Base-by-base conservation (phyloP, 164 flowering plant genomes). In the Tetracentron sinense region DNA sequence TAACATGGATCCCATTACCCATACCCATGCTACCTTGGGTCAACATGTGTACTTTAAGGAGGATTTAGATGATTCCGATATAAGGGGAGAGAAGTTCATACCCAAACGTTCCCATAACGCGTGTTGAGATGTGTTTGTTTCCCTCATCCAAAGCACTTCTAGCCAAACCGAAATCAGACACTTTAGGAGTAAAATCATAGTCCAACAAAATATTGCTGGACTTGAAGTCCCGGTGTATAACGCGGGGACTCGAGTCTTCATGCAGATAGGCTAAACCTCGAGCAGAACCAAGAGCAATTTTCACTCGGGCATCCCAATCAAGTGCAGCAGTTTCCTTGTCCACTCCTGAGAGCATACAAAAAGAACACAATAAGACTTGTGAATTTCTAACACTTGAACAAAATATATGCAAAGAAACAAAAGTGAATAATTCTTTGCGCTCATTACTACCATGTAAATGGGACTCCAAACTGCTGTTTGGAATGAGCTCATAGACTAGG, bases 61-160 rank as follows among this genome's bases (percentile, higher is more conserved):
- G 8, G 38, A 33, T 33, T 33, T 4, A 33, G 8, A 33, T 33
- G 8, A 33, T 4, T 16, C 33, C 56, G 42, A 61, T 28, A 19
- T 12, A 38, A 23, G 8, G 22, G 11, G 10, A 19, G 12, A 56
- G 23, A 49, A 61, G 7, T 27, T 38, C 71, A 42, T 82, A 89
- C 98, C 98, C 98, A 54, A 93, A 88, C 42, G 98, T 92, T 71
- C 98, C 93, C 91, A 89, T 84, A 28, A 87, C 96, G 15, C 90
- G 92, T 31, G 98, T 87, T 2, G 98, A 88, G 63, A 88, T 86
- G 77, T 92, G 92, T 44, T 65, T 72, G 68, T 75, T 78, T 54
- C 81, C 89, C 73, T 78, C 98, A n/a, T 86, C 91, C 72, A 86
- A 16, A 33, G 95, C 95, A 15, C 88, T 61, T 54, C 88, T 79